Base-by-base conservation (phyloP, 768 basidiomycete genomes). In the Tulasnella sp. region DNA sequence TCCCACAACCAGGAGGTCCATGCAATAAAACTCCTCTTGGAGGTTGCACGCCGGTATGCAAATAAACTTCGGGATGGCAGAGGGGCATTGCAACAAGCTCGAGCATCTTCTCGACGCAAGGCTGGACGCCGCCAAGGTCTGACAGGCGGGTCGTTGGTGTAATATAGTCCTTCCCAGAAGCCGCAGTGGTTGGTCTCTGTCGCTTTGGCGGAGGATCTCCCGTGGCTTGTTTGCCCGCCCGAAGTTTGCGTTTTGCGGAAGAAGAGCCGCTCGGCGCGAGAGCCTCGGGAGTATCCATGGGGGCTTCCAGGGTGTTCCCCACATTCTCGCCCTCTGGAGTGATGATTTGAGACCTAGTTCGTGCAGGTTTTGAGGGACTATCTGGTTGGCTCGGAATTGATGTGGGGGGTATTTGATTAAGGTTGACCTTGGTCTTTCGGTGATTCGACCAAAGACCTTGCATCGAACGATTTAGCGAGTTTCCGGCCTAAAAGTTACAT, bases 1-100 rank as follows among this genome's bases (percentile, higher is more conserved):
- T 99, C 5, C 97, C 97, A 80, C 96, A 98, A 17, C 97, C 97
- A 0, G 97, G 96, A 6, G 97, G 97, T 1, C 97, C 97, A 82
- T 98, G 93, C 11, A 99, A 83, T 29, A 99, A 83, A 0, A 99
- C 94, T 14, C 97, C 97, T 68, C 96, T 85, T 0, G 97, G 96
- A 4, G 96, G 91, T 78, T 93, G 91, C 2, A 97, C 92, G 1
- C 97, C 97, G 0, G 95, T 96, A 79, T 96, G 92, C 5, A 93
- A 83, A 84, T 98, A 99, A 8, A 99, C 90, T 82, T 99, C 97
- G 0, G 97, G 97, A 83, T 98, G 96, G 72, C 91, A 90, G 0
- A 99, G 84, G 0, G 97, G 97, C 89, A 99, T 91, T 0, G 93
- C 95, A 17, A 99, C 95, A n/a, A 97, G 90, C 80, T 98, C 96